These are phyloP conservation scores for Ganoderma resinaceum DNA, from an alignment of 1,284 basidiomycete species.

Conservation along the genomic window DNA sequence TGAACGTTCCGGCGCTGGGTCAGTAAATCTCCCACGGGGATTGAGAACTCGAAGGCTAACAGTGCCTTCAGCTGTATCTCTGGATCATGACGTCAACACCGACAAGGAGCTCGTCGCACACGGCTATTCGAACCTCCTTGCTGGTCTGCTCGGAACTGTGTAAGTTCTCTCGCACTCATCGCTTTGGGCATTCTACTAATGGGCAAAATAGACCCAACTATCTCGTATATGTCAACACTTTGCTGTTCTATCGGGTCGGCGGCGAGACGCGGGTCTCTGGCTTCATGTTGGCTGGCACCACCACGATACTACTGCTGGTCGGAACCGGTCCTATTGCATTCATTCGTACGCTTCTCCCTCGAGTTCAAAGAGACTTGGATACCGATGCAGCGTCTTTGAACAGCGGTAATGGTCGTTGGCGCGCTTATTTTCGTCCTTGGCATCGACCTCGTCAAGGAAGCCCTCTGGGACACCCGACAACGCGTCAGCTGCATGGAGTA, in stretches of 20 bases:
- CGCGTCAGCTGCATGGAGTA: conserved; percentile 85
- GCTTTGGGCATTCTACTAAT: conserved; percentile 3
- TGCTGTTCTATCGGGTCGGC: conserved; percentile 95
- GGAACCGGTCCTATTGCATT: conserved; percentile 89
- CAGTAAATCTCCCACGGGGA: conserved; percentile 24
- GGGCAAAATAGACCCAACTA: conserved; percentile 69
- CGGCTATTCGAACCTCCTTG: conserved; percentile 89
- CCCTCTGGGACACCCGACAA: conserved; percentile 94
- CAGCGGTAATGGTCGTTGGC: conserved; percentile 89
- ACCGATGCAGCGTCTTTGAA: conserved; percentile 7
- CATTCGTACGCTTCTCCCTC: conserved; percentile 76
- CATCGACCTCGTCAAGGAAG: conserved; percentile 94
- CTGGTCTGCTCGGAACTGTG: conserved; percentile 86
- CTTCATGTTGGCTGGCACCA: conserved; percentile 85
- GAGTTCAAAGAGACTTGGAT: not conserved
- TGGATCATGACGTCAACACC: conserved; percentile 92
- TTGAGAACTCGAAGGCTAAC: not conserved
- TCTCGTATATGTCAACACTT: conserved; percentile 90
- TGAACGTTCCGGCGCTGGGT: conserved; percentile 94
- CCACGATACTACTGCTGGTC: conserved; percentile 76
- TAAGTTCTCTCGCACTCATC: conserved; percentile 43
- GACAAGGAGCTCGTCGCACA: conserved; percentile 94
- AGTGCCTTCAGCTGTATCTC: conserved; percentile 72
- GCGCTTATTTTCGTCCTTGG: conserved; percentile 96
- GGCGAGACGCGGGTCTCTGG: conserved; percentile 87